phyloP scores from a whole-genome alignment of 306 rosid genomes.

The Calophaca sinica region DNA sequence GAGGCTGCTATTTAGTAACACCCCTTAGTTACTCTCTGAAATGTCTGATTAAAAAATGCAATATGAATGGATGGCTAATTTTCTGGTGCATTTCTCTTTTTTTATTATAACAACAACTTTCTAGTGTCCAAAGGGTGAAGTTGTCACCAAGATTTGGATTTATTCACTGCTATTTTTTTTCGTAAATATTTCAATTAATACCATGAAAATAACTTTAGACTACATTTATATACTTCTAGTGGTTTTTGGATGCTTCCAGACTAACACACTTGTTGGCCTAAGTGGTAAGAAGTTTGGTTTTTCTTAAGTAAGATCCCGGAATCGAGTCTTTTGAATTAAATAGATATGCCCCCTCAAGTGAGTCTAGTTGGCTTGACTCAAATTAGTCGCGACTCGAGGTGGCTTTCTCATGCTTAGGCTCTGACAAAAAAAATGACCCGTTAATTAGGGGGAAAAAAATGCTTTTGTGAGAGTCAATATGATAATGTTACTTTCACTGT shows the following conservation, averaged over 20 bases:
- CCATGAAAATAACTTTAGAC: not conserved
- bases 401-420: not conserved
- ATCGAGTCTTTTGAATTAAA: not conserved
- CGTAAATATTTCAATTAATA: not conserved
- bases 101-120: not conserved
- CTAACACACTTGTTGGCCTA: not conserved
- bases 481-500: conserved; percentile 9
- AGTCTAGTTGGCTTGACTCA: not conserved
- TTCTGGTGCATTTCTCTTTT: conserved; percentile 4
- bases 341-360: not conserved
- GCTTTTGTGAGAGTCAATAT: conserved; percentile 1
- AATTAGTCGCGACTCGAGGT: not conserved
- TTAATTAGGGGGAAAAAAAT: not conserved
- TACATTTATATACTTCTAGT: not conserved
- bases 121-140: not conserved
- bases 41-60: not conserved
- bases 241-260: not conserved
- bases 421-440: no score
- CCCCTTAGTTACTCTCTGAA: not conserved
- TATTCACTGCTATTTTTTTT: not conserved
- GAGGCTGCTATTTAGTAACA: not conserved
- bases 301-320: not conserved
- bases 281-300: not conserved
- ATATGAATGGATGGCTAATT: conserved; percentile 7
- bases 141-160: not conserved